Conservation (phyloP, 192 early-diverging fungal species). For the Mortierella alpina region DNA sequence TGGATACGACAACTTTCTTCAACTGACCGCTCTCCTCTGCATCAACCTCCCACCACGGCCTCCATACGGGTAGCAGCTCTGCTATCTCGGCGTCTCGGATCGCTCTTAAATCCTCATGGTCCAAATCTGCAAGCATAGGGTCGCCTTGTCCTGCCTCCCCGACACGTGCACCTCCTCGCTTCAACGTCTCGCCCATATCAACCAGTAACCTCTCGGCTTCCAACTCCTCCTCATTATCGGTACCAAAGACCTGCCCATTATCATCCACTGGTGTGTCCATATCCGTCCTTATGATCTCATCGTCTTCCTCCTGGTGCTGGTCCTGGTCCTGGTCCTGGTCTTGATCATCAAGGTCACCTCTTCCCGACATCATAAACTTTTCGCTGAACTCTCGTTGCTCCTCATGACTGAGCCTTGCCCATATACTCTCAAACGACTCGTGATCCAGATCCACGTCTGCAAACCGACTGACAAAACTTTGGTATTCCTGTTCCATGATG, state of each 20-base stretch:
- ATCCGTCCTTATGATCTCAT: not conserved
- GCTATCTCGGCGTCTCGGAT: constrained; percentile 46
- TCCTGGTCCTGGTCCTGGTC: constrained; percentile 5
- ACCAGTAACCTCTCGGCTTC: constrained; percentile 25
- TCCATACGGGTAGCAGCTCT: constrained; percentile 38
- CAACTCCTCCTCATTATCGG: constrained; percentile 23
- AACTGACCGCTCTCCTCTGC: constrained; percentile 42
- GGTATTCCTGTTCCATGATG: constrained; percentile 24
- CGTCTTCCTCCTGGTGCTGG: not conserved
- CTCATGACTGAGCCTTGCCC: constrained; percentile 55
- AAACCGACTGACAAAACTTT: constrained; percentile 60
- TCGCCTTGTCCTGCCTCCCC: not conserved
- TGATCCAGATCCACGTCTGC: constrained; percentile 57
- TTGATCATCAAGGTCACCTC: not conserved
- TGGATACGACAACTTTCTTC: constrained; percentile 22
- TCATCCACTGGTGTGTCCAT: not conserved
- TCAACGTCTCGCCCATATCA: constrained; percentile 43
- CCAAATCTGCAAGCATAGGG: constrained; percentile 31
- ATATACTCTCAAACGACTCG: constrained; percentile 58
- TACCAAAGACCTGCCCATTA: not conserved
- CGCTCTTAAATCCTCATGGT: constrained; percentile 34
- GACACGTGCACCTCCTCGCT: constrained; percentile 8
- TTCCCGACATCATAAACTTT: constrained; percentile 35
- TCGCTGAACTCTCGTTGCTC: constrained; percentile 65
- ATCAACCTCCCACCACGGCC: constrained; percentile 48